Conservation (phyloP, 2,329 filamentous ascomycete species). For the Myriosclerotinia duriaeana region DNA sequence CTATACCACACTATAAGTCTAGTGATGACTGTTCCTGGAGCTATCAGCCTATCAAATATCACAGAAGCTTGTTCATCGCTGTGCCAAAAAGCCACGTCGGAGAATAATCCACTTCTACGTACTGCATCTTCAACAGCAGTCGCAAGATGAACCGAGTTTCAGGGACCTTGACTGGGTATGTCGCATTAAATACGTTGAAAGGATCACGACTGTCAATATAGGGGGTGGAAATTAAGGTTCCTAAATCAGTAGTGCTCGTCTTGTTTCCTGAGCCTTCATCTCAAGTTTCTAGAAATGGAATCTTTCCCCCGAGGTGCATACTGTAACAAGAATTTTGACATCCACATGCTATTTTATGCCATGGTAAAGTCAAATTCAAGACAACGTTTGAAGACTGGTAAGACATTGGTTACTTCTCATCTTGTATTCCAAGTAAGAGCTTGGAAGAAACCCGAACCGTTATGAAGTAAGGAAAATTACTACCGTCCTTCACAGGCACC, state of each 20-base stretch:
- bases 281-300: conserved; percentile 1
- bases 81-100: conserved; percentile 21
- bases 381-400: not conserved
- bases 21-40: conserved; percentile 24
- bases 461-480: not conserved
- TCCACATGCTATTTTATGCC: not conserved
- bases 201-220: not conserved
- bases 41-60: conserved; percentile 23
- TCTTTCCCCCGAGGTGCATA: not conserved
- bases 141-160: conserved; percentile 4
- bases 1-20: conserved; percentile 12
- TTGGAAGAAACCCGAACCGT: not conserved
- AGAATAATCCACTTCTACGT: conserved; percentile 27
- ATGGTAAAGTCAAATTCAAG: not conserved
- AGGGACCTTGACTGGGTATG: not conserved
- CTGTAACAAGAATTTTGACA: not conserved
- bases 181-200: not conserved
- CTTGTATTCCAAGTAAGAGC: not conserved
- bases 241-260: not conserved
- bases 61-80: conserved; percentile 3
- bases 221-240: not conserved
- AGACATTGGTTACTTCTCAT: not conserved
- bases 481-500: not conserved
- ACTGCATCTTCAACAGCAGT: conserved; percentile 9
- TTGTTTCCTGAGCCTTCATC: not conserved